phyloP scores from a whole-genome alignment of 2,329 filamentous ascomycete species.

The Aspergillus sp. region DNA sequence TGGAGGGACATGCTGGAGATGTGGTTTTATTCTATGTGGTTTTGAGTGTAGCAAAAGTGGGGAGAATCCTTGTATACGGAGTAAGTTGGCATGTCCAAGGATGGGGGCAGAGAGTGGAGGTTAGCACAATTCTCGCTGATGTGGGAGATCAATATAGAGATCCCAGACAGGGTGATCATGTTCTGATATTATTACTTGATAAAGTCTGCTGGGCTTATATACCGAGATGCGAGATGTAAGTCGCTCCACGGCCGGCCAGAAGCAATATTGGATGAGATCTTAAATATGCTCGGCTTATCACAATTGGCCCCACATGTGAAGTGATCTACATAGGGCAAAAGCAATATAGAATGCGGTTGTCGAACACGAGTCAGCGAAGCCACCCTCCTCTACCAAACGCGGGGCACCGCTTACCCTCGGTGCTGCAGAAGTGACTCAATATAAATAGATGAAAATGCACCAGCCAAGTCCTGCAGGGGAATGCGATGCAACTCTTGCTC shows the following conservation, averaged over 20 bases:
- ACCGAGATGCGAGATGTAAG: too few relatives aligned
- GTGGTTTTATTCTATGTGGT: too few relatives aligned
- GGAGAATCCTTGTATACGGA: not conserved
- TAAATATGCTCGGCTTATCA: too few relatives aligned
- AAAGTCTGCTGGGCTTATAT: too few relatives aligned
- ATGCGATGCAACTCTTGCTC: not conserved
- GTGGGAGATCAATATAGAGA: too few relatives aligned
- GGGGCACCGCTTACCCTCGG: not conserved
- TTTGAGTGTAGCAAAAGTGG: not conserved
- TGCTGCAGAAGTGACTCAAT: not conserved
- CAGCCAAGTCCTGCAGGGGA: slow-evolving; percentile 2
- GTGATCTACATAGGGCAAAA: too few relatives aligned
- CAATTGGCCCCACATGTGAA: too few relatives aligned
- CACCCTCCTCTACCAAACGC: not conserved
- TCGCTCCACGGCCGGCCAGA: too few relatives aligned
- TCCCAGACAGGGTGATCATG: not conserved
- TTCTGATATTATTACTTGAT: not conserved
- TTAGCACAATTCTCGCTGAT: not conserved
- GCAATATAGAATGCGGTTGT: too few relatives aligned
- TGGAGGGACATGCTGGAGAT: too few relatives aligned
- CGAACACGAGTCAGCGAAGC: too few relatives aligned
- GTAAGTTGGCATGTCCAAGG: not conserved
- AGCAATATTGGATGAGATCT: too few relatives aligned
- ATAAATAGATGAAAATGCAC: not conserved
- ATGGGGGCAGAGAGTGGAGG: not conserved